Percentiles rank a stretch among this genome's conserved stretches.
Conservation (phyloP, 164 flowering plant species). For the Brasenia schreberi region DNA sequence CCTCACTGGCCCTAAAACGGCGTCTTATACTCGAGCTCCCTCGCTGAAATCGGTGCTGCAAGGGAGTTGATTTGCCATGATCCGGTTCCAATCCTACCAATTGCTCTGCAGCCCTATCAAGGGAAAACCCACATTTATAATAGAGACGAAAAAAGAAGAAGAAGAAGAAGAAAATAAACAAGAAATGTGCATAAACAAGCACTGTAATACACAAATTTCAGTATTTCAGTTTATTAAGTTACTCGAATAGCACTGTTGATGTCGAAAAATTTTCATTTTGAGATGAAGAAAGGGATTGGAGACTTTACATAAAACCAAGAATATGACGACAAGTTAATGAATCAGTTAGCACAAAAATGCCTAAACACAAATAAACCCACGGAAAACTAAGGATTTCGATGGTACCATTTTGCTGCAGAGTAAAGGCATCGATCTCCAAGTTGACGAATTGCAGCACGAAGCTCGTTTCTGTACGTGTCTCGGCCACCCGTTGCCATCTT, state of each 20-base stretch:
- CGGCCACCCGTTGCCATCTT: slow-evolving; percentile 24
- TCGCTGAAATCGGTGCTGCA: slow-evolving; percentile 61
- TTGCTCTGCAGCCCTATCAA: slow-evolving; percentile 87
- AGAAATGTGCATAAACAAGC: no score
- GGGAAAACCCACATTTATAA: not conserved
- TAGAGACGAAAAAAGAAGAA: no score
- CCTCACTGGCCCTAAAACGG: slow-evolving; percentile 28
- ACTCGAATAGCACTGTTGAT: no score
- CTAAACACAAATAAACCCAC: not conserved
- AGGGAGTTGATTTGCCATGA: slow-evolving; percentile 46
- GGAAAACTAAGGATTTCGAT: not conserved
- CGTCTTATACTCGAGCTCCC: slow-evolving; percentile 57
- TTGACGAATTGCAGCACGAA: slow-evolving; percentile 72
- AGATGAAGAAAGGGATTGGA: not conserved
- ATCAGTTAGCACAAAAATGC: not conserved
- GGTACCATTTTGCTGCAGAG: slow-evolving; percentile 89
- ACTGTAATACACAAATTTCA: no score
- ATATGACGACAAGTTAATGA: not conserved
- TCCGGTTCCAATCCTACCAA: slow-evolving; percentile 88
- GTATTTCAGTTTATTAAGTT: no score
- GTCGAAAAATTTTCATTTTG: not conserved
- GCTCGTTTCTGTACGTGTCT: slow-evolving; percentile 68
- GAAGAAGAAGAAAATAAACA: no score
- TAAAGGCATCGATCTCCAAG: slow-evolving; percentile 92
- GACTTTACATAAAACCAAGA: not conserved